phyloP scores from a whole-genome alignment of 2,329 filamentous ascomycete species.

The Penicillium sp. region DNA sequence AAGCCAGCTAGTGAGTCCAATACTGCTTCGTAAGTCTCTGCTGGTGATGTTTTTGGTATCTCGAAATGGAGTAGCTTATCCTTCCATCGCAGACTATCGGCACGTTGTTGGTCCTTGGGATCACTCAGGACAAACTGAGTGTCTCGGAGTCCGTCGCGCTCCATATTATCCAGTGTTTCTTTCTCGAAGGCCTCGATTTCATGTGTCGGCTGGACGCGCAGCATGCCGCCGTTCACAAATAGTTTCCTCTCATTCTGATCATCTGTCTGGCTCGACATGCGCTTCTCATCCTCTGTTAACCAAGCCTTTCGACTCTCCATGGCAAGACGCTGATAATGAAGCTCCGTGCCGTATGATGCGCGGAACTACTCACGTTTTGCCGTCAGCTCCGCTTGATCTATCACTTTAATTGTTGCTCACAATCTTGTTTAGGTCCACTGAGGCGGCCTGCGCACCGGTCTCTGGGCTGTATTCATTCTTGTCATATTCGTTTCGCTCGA shows the following conservation, averaged over 20 bases:
- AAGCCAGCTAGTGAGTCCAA: slow-evolving; percentile 15
- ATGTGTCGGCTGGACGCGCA: slow-evolving; percentile 15
- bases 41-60: slow-evolving; percentile 8
- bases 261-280: slow-evolving; percentile 1
- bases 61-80: slow-evolving; percentile 13
- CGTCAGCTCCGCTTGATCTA: no score
- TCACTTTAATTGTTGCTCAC: neutral
- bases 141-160: slow-evolving; percentile 14
- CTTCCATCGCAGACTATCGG: slow-evolving; percentile 11
- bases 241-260: slow-evolving; percentile 9
- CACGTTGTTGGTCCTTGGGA: slow-evolving; percentile 12
- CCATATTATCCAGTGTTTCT: slow-evolving; percentile 16
- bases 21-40: slow-evolving; percentile 10
- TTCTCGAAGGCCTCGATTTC: slow-evolving; percentile 10
- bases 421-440: slow-evolving; percentile 19
- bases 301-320: slow-evolving; percentile 13
- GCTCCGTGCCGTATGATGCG: slow-evolving; percentile 15
- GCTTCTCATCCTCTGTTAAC: slow-evolving; percentile 14
- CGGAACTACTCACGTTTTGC: slow-evolving; percentile 6
- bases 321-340: slow-evolving; percentile 18
- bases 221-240: slow-evolving; percentile 18
- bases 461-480: slow-evolving; percentile 11
- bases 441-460: slow-evolving; percentile 16
- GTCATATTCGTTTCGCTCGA: slow-evolving; percentile 14
- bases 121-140: slow-evolving; percentile 16